A percentile compares a stretch with the other conserved stretches of the same genome.
Evolutionary conservation across 2,329 filamentous ascomycete species (phyloP).

Genomic region (Davidsoniella eucalypti): DNA sequence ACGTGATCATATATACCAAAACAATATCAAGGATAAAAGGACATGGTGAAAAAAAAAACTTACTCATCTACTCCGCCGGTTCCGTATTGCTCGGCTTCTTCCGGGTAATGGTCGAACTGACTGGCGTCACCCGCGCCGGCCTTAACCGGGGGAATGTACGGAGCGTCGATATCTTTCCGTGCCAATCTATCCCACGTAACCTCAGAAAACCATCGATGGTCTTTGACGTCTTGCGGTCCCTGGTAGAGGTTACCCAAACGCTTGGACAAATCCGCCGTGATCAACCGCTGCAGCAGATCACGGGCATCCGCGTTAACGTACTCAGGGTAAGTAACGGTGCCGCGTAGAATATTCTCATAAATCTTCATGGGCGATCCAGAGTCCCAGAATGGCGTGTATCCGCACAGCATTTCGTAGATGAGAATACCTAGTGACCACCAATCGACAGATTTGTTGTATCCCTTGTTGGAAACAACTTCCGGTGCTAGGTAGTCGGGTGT

Average conservation of each 20-base stretch:
- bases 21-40: not conserved
- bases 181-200: conserved; percentile 93
- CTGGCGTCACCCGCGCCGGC: conserved; percentile 89
- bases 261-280: conserved; percentile 90
- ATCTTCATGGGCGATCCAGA: conserved; percentile 96
- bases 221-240: conserved; percentile 83
- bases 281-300: conserved; percentile 78
- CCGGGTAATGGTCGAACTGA: conserved; percentile 95
- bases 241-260: conserved; percentile 85
- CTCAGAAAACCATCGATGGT: conserved; percentile 89
- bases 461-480: conserved; percentile 97
- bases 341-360: conserved; percentile 96
- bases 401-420: conserved; percentile 99
- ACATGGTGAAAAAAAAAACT: conserved; percentile 26
- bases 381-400: conserved; percentile 98
- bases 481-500: conserved; percentile 95
- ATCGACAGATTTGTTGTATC: conserved; percentile 98
- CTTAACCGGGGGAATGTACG: conserved; percentile 90
- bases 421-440: conserved; percentile 99
- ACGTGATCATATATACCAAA: not conserved
- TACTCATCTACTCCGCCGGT: conserved; percentile 62
- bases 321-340: conserved; percentile 87
- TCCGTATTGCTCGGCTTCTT: conserved; percentile 90
- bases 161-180: conserved; percentile 94
- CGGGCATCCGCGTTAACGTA: conserved; percentile 93